A percentile compares a stretch with the other conserved stretches of the same genome.
These are phyloP conservation scores for Saccharomycopsis fermentans DNA, from an alignment of 805 yeast species.

Conservation along the genomic window DNA sequence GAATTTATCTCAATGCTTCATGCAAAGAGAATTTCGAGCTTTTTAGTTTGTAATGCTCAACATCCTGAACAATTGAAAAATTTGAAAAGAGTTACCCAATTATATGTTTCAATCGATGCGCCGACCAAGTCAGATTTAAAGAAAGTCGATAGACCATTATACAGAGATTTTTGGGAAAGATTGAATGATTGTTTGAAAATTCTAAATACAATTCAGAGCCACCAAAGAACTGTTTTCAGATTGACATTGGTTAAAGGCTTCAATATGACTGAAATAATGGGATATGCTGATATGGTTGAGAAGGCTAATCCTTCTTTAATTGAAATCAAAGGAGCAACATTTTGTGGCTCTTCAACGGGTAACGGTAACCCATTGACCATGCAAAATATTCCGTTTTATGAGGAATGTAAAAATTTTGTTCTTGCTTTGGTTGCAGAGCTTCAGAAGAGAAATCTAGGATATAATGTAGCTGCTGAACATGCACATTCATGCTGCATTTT, in stretches of 20 bases:
- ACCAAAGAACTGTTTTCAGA: slow-evolving; percentile 86
- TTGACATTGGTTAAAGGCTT: slow-evolving; percentile 87
- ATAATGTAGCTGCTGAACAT: slow-evolving; percentile 88
- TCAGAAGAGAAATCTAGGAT: slow-evolving; percentile 53
- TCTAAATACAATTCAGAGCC: slow-evolving; percentile 56
- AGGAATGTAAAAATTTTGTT: slow-evolving; percentile 76
- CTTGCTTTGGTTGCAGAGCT: slow-evolving; percentile 50
- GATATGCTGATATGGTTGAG: slow-evolving; percentile 81
- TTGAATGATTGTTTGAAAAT: slow-evolving; percentile 72
- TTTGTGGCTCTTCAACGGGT: slow-evolving; percentile 79
- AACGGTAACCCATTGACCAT: slow-evolving; percentile 85
- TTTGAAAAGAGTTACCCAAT: slow-evolving; percentile 72
- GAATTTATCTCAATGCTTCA: slow-evolving; percentile 76
- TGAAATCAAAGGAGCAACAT: slow-evolving; percentile 91
- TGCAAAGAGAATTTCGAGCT: slow-evolving; percentile 69
- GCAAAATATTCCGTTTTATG: slow-evolving; percentile 93
- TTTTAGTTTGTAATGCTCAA: slow-evolving; percentile 91
- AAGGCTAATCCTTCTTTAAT: slow-evolving; percentile 78
- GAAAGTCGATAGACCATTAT: slow-evolving; percentile 79
- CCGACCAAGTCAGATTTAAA: slow-evolving; percentile 75
- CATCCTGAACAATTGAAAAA: slow-evolving; percentile 76
- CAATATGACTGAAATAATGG: slow-evolving; percentile 68
- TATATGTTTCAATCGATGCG: slow-evolving; percentile 90
- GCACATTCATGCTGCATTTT: slow-evolving; percentile 91
- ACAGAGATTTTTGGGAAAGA: slow-evolving; percentile 89